Evolutionary conservation across 2,329 filamentous ascomycete genomes (phyloP), one percentile per base, ranked within the genome.

Genomic region (Aureobasidium sp.): DNA sequence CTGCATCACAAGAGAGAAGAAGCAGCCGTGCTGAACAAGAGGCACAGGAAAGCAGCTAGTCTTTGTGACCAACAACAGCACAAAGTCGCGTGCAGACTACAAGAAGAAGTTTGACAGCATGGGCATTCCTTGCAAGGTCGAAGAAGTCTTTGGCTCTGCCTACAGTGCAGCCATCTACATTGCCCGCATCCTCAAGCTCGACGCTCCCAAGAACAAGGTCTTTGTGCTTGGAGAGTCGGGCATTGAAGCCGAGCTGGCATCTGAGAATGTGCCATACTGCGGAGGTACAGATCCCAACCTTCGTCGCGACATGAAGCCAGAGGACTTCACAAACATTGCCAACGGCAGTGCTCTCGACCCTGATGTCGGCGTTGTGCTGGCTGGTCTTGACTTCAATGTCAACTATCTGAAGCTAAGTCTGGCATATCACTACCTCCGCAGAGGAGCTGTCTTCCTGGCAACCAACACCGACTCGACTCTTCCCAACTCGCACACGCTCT

Each of bases 11-110:
- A 17, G 65, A 64, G 9, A 15, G 22, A 25, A 58, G 11, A 47
- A 22, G 5, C 29, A 9, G 14, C 15, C 17, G 36, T 49, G 45
- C 57, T 64, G 49, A 62, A 36, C 12, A 6, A 14, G 3, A 27
- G 14, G 11, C 27, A 42, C 65, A 94, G 92, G 90, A 72, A 99
- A 99, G 76, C 88, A 88, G 73, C 83, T 94, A 37, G 87, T 99
- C 61, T 99, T 99, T 72, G 94, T 99, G 58, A 99, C 94, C 44
- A 99, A 99, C 79, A 99, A 99, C 79, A 97, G 91, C 71, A 97
- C 94, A 62, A 99, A 99, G 75, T 96, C 93, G 12, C 88, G 94
- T 62, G 80, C 84, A 55, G 91, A 97, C 73, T 99, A 99, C 77
- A 87, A 89, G 74, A 91, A 93, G 79, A 99, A 97, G 73, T 87